Percentiles rank a stretch among this genome's conserved stretches.
Conservation (phyloP, 202 grass and related monocot genomes). For the Setaria viridis region DNA sequence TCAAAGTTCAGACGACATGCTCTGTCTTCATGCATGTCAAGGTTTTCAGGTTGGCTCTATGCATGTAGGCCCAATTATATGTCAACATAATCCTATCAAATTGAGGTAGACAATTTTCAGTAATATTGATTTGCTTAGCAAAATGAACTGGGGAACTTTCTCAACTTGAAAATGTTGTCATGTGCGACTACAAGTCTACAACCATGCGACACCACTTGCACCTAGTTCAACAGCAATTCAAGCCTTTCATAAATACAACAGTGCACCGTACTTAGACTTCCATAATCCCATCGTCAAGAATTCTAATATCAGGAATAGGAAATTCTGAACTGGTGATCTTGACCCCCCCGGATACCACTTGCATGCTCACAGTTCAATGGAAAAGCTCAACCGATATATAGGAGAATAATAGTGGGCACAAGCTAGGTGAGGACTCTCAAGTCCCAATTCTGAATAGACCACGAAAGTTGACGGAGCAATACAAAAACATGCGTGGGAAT, state of each 20-base stretch:
- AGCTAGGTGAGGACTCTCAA: not conserved
- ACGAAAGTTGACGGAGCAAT: conserved; percentile 46
- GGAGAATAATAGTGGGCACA: conserved; percentile 25
- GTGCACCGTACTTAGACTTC: not conserved
- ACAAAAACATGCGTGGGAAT: conserved; percentile 40
- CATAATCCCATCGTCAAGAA: conserved; percentile 10
- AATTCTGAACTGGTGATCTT: conserved; percentile 15
- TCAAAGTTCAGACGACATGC: not conserved
- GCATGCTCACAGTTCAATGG: conserved; percentile 30
- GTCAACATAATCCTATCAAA: not conserved
- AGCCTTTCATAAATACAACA: not conserved
- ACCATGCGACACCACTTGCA: conserved; percentile 21
- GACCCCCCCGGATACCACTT: conserved; percentile 36
- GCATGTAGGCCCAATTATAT: not conserved
- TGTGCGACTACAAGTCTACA: conserved; percentile 20
- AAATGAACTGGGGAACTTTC: not conserved
- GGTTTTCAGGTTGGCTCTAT: not conserved
- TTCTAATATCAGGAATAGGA: conserved; percentile 25
- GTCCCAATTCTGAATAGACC: conserved; percentile 28
- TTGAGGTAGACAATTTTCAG: not conserved
- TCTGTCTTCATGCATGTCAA: not conserved
- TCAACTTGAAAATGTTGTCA: conserved; percentile 14
- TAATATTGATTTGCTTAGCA: not conserved
- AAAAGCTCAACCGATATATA: conserved; percentile 6
- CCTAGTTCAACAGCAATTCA: conserved; percentile 15